Evolutionary conservation across 345 rosid genomes (phyloP).

Genomic region (Cochlearia excelsa): DNA sequence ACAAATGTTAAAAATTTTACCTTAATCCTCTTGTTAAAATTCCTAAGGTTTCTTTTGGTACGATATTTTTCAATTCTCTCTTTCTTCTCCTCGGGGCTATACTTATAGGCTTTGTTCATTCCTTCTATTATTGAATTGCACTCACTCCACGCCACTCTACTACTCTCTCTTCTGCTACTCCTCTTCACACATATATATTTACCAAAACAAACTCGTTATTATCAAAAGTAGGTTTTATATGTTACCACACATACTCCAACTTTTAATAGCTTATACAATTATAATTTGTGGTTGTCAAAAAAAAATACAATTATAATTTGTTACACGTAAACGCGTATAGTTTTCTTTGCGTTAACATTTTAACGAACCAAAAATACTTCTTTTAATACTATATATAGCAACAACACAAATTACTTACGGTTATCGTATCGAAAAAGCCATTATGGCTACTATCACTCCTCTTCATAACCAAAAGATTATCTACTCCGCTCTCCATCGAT

Average conservation of each 20-base stretch:
- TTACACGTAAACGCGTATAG: too few relatives aligned
- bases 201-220: too few relatives aligned
- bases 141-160: slow-evolving; percentile 58
- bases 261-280: too few relatives aligned
- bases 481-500: slow-evolving; percentile 45
- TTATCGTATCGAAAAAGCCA: slow-evolving; percentile 33
- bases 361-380: too few relatives aligned
- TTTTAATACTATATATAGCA: too few relatives aligned
- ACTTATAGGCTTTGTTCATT: slow-evolving; percentile 71
- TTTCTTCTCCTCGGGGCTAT: slow-evolving; percentile 87
- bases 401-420: too few relatives aligned
- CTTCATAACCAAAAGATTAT: slow-evolving; percentile 41
- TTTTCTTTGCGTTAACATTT: neutral
- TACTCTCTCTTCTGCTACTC: slow-evolving; percentile 48
- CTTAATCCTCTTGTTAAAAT: slow-evolving; percentile 98
- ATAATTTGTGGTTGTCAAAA: too few relatives aligned
- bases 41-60: slow-evolving; percentile 75
- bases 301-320: too few relatives aligned
- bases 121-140: slow-evolving; percentile 79
- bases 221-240: too few relatives aligned
- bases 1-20: slow-evolving; percentile 27
- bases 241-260: too few relatives aligned
- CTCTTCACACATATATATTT: slow-evolving; percentile 28
- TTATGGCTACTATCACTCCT: slow-evolving; percentile 68
- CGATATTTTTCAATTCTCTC: slow-evolving; percentile 82